Evolutionary conservation across 495 filamentous ascomycete genomes (phyloP), one percentile per base, ranked within the genome.

Genomic region (Trichocladium uniseriatum): DNA sequence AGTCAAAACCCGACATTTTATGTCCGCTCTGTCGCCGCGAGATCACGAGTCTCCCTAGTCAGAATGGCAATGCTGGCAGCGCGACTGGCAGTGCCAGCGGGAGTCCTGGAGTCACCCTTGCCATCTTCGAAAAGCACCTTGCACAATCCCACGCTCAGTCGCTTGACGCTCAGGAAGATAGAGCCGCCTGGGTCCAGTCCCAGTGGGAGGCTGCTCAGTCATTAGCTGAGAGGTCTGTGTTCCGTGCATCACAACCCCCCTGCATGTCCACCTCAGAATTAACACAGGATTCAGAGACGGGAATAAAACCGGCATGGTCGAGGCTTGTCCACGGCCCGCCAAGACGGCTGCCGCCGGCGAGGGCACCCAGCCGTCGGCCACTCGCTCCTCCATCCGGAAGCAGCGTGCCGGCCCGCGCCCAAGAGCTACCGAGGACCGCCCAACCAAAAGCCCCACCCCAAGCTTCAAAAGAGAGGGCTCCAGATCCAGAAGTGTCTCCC

Each of bases 391-490:
- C 47, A 35, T 39, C 42, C 32, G 38, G 43, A 54, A 20, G 36
- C 48, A 45, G n/a, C 32, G 38, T 6, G 27, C 29, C 47, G 55
- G 34, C n/a, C 39, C 48, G 29, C 36, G 16, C 6, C 18, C 34
- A 1, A 27, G 19, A 20, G 31, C 5, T 27, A 24, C 24, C 20
- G 34, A 29, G 6, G 36, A 14, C 10, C 38, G 35, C 38, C 22
- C n/a, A 21, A 35, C 27, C 5, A 38, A 29, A 14, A 60, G 54
- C 18, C 55, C 51, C 34, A 44, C 44, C 0, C 45, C 48, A 32
- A 32, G 31, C 31, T 3, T 5, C 19, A 59, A 56, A 40, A 45
- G 59, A 14, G 46, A 53, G 21, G 39, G 43, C 0, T 61, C 59
- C 5, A 44, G 47, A 1, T 54, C 56, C 9, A 27, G 58, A 14